Evolutionary conservation across 177 flowering plant species (phyloP).

Genomic region (Vitis hybrid): DNA sequence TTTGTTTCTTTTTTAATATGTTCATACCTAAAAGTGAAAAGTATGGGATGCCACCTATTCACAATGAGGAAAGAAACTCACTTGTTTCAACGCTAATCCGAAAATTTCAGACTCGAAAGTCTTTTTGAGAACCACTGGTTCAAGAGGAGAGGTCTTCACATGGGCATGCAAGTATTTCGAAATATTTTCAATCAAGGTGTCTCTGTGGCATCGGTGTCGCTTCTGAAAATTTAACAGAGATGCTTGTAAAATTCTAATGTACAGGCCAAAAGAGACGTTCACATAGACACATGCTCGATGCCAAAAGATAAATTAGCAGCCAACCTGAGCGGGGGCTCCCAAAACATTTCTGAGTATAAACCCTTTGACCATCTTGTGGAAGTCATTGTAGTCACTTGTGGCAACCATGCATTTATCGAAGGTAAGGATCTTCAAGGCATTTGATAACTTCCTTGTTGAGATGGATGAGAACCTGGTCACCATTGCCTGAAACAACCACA

Average conservation of each 20-base stretch:
- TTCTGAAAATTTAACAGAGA: constrained; percentile 41
- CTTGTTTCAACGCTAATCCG: constrained; percentile 70
- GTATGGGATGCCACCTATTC: too few species aligned
- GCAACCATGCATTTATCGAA: constrained; percentile 78
- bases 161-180: constrained; percentile 34
- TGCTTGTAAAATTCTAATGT: neutral
- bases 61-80: constrained; percentile 27
- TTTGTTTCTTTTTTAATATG: neutral
- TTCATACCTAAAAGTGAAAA: neutral
- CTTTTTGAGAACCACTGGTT: constrained; percentile 57
- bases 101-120: constrained; percentile 73
- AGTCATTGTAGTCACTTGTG: constrained; percentile 80
- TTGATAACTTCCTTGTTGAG: constrained; percentile 82
- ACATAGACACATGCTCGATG: neutral
- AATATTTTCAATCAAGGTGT: constrained; percentile 57
- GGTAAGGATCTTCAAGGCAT: constrained; percentile 67
- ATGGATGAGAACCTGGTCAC: constrained; percentile 78
- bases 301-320: neutral
- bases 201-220: constrained; percentile 61
- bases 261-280: neutral
- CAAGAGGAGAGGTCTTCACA: constrained; percentile 32
- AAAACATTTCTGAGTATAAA: constrained; percentile 51
- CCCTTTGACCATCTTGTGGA: constrained; percentile 71
- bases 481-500: constrained; percentile 67
- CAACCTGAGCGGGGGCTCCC: constrained; percentile 88